A percentile compares a stretch with the other conserved stretches of the same genome.
These are phyloP conservation scores for Trametes cingulata DNA, from an alignment of 768 basidiomycete genomes.

Conservation along the genomic window DNA sequence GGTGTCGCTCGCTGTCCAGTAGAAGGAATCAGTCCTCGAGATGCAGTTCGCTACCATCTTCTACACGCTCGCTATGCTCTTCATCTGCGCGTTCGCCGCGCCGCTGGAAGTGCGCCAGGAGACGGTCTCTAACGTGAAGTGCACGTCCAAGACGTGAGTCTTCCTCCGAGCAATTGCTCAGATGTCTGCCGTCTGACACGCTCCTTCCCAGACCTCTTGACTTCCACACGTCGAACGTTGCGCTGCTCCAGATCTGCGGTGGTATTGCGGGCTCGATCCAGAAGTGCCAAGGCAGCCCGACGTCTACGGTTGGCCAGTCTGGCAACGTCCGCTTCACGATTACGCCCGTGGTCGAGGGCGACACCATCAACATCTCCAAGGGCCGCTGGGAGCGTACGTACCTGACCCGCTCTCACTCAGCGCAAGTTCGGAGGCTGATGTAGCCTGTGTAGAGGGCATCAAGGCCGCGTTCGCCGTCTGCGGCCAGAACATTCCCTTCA, in stretches of 20 bases:
- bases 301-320: slow-evolving; percentile 25
- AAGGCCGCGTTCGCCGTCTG: slow-evolving; percentile 30
- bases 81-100: slow-evolving; percentile 23
- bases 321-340: slow-evolving; percentile 29
- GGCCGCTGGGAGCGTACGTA: slow-evolving; percentile 32
- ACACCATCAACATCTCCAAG: slow-evolving; percentile 31
- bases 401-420: not conserved
- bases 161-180: not conserved
- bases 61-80: slow-evolving; percentile 23
- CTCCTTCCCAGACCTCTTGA: slow-evolving; percentile 23
- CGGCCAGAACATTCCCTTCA: slow-evolving; percentile 30
- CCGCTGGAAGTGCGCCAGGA: slow-evolving; percentile 25
- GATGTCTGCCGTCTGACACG: not conserved
- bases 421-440: not conserved
- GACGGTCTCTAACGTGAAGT: slow-evolving; percentile 24
- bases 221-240: slow-evolving; percentile 32
- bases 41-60: slow-evolving; percentile 26
- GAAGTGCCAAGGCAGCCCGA: slow-evolving; percentile 31
- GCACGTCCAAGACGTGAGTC: slow-evolving; percentile 22
- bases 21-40: not conserved
- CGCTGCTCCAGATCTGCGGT: slow-evolving; percentile 32
- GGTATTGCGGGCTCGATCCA: slow-evolving; percentile 32
- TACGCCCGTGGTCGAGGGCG: slow-evolving; percentile 25
- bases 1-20: not conserved
- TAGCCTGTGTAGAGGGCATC: slow-evolving; percentile 23